Conservation (phyloP, 805 yeast species). For the Nakazawaea siamensis region DNA sequence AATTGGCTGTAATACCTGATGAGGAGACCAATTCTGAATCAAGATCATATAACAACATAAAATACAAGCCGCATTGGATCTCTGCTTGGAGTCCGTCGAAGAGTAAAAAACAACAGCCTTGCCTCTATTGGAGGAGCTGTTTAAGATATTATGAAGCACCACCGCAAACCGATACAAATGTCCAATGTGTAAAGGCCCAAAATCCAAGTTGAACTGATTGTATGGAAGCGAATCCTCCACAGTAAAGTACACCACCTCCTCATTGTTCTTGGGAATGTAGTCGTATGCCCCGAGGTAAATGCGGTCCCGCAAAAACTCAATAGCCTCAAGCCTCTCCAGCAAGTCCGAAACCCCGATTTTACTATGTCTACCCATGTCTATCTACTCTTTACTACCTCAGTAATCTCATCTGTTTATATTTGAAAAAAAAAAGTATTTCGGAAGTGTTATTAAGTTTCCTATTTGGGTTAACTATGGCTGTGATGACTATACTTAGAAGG, state of each 20-base stretch:
- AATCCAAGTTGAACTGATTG: slow-evolving; percentile 92
- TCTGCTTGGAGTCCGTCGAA: slow-evolving; percentile 65
- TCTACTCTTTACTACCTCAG: neutral
- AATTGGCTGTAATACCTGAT: slow-evolving; percentile 91
- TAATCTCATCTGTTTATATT: slow-evolving; percentile 5
- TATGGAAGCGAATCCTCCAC: slow-evolving; percentile 89
- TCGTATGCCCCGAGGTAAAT: slow-evolving; percentile 90
- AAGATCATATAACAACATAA: slow-evolving; percentile 91
- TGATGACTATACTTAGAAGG: too few species aligned
- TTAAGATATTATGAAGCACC: slow-evolving; percentile 81
- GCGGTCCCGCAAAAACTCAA: slow-evolving; percentile 41
- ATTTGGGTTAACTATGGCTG: neutral
- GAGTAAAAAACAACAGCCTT: slow-evolving; percentile 91
- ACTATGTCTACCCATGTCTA: neutral
- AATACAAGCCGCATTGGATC: slow-evolving; percentile 93
- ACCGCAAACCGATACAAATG: slow-evolving; percentile 94
- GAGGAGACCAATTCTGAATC: slow-evolving; percentile 97
- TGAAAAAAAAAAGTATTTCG: neutral
- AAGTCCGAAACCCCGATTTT: slow-evolving; percentile 1
- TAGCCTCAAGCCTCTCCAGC: slow-evolving; percentile 19
- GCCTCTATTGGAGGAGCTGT: slow-evolving; percentile 74
- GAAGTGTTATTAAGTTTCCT: neutral
- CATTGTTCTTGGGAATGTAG: slow-evolving; percentile 66
- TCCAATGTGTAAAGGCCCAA: slow-evolving; percentile 93
- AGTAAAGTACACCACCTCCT: slow-evolving; percentile 74